Conservation (phyloP, 352 stramenopile species). For the Globisporangium radiosum region DNA sequence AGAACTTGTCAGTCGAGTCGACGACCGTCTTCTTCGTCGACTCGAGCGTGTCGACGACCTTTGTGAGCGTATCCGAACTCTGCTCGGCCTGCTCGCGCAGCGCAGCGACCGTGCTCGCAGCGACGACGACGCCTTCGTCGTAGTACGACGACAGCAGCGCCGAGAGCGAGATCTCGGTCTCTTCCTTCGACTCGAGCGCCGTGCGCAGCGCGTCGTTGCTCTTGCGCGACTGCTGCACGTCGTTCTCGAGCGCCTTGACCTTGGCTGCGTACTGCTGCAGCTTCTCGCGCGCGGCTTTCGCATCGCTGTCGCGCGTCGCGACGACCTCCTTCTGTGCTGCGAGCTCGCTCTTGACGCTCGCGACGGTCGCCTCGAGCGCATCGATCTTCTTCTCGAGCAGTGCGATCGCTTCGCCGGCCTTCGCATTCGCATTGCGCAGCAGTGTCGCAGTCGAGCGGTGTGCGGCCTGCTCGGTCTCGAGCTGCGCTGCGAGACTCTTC, state of each 20-base stretch:
- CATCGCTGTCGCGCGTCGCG: constrained; percentile 20
- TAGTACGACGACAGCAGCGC: constrained; percentile 75
- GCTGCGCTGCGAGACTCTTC: constrained; percentile 23
- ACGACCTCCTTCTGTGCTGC: constrained; percentile 22
- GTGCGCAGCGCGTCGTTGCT: constrained; percentile 54
- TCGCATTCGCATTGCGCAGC: constrained; percentile 16
- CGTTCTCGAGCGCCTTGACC: constrained; percentile 33
- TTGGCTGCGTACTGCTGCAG: constrained; percentile 29
- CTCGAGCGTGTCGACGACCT: constrained; percentile 43
- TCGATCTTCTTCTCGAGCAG: constrained; percentile 28
- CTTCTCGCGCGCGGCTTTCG: constrained; percentile 18
- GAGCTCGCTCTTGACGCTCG: constrained; percentile 26
- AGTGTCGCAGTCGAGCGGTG: constrained; percentile 13
- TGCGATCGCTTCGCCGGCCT: constrained; percentile 16
- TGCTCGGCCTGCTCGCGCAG: constrained; percentile 42
- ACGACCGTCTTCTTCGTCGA: constrained; percentile 37
- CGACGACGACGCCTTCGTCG: constrained; percentile 62
- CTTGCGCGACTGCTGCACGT: constrained; percentile 45
- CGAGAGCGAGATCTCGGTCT: constrained; percentile 55
- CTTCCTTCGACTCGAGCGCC: constrained; percentile 38
- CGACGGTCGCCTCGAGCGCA: constrained; percentile 21
- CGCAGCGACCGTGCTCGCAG: constrained; percentile 23
- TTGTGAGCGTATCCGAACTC: constrained; percentile 33
- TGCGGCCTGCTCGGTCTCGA: constrained; percentile 26
- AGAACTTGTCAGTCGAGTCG: constrained; percentile 50